These are phyloP conservation scores for Cryptosporidium tyzzeri DNA, from an alignment of 169 alveolate genomes.

Conservation along the genomic window DNA sequence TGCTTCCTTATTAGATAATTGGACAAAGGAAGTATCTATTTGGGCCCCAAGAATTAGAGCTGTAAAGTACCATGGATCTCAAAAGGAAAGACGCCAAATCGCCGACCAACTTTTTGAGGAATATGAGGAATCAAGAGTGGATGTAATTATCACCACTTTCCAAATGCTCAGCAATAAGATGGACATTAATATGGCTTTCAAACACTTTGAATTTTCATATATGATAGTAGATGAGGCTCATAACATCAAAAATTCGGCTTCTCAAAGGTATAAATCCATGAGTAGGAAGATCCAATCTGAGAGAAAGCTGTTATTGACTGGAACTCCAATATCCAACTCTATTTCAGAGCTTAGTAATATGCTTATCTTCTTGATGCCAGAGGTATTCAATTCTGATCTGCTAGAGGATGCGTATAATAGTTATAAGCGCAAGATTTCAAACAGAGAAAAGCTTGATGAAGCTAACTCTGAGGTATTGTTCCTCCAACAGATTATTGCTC, in stretches of 20 bases:
- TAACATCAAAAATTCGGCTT: slow-evolving; percentile 89
- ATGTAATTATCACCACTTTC: slow-evolving; percentile 63
- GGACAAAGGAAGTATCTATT: slow-evolving; percentile 86
- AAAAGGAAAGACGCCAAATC: slow-evolving; percentile 78
- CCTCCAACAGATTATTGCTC: slow-evolving; percentile 88
- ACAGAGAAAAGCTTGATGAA: background rate
- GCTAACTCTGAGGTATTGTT: slow-evolving; percentile 78
- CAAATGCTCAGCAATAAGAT: slow-evolving; percentile 60
- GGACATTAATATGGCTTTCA: slow-evolving; percentile 56
- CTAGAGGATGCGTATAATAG: slow-evolving; percentile 84
- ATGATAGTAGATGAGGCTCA: slow-evolving; percentile 95
- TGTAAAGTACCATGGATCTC: slow-evolving; percentile 86
- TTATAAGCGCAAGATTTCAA: slow-evolving; percentile 66
- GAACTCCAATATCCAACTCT: slow-evolving; percentile 79
- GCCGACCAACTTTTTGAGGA: slow-evolving; percentile 41
- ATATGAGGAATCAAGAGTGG: slow-evolving; percentile 24
- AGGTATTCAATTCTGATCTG: slow-evolving; percentile 83
- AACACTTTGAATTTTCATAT: slow-evolving; percentile 77
- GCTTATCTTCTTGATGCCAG: slow-evolving; percentile 90
- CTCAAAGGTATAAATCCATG: slow-evolving; percentile 87
- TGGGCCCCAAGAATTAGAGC: slow-evolving; percentile 90
- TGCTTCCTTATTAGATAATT: slow-evolving; percentile 86
- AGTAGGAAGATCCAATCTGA: slow-evolving; percentile 84
- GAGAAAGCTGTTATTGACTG: slow-evolving; percentile 91
- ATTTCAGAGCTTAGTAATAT: slow-evolving; percentile 88